Evolutionary conservation across 768 basidiomycete genomes (phyloP), one percentile per base, ranked within the genome.

Genomic region (Phlegmacium glaucopus): DNA sequence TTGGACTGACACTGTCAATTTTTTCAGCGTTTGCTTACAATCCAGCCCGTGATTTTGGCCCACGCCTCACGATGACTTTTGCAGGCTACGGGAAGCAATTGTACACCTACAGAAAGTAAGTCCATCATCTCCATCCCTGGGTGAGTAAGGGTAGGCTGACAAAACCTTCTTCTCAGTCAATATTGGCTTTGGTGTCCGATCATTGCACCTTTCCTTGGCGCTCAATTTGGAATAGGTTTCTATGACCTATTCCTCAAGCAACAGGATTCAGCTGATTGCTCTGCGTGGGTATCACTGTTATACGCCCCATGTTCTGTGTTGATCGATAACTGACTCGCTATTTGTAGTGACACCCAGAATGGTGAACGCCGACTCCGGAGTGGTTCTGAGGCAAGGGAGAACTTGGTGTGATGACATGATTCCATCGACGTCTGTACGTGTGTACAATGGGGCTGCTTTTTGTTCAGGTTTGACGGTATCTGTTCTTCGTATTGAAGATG

Each of bases 141-240:
- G n/a, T n/a, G n/a, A n/a, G n/a, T n/a, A n/a, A n/a, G n/a, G n/a
- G n/a, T n/a, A n/a, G n/a, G n/a, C 37, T 27, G 13, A 12, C 28
- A 32, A 44, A 10, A 34, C 35, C 9, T 16, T 58, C 56, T 59
- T 63, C 49, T 47, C 57, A 77, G 74, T 53, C 84, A 88, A 57
- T 88, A 86, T 57, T 87, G 85, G 87, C 49, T 89, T 34, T 88
- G 85, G 85, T 80, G 78, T 54, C 79, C 82, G 12, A 57, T 85
- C 16, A 61, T 85, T 10, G 84, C 69, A 1, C 78, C 85, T 6
- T 71, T 85, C 50, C 44, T 78, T 13, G 85, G 87, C 25, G 84
- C 75, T 44, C 75, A 82, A 53, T 60, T 63, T 17, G 87, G 77
- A 10, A 66, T 75, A 6, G 63, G 80, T 44, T 60, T 79, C 49